Evolutionary conservation across 208 protist genomes (phyloP).

Genomic region (Strigomonas culicis): DNA sequence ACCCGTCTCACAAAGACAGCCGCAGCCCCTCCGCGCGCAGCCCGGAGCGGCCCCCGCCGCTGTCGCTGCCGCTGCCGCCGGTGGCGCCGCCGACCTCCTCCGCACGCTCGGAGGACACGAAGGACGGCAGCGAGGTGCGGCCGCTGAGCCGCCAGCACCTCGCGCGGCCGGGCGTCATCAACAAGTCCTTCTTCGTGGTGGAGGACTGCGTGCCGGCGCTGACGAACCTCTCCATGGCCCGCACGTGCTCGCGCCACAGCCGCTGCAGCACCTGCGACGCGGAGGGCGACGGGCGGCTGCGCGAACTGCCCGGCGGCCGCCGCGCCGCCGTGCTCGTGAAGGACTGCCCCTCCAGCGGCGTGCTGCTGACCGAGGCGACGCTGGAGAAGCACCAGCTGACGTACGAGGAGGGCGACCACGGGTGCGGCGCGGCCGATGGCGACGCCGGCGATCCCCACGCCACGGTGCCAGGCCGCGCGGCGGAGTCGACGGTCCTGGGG

Average conservation of each 20-base stretch:
- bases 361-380: constrained; percentile 10
- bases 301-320: background rate
- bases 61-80: background rate
- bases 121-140: constrained; percentile 1
- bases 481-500: background rate
- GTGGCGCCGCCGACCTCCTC: background rate
- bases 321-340: constrained; percentile 1
- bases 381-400: constrained; percentile 6
- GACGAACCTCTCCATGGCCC: constrained; percentile 4
- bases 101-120: background rate
- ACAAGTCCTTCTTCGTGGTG: constrained; percentile 52
- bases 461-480: background rate
- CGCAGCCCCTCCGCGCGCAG: constrained; percentile 7
- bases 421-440: background rate
- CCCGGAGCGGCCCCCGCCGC: background rate
- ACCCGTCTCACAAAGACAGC: background rate
- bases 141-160: constrained; percentile 10
- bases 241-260: background rate
- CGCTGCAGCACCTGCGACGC: background rate
- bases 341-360: background rate
- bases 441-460: background rate
- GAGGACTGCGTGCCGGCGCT: constrained; percentile 24
- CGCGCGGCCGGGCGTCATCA: constrained; percentile 25
- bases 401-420: background rate
- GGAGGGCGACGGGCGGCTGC: background rate